phyloP scores from a whole-genome alignment of 805 yeast genomes.

The Starmerella gropengiesseri region DNA sequence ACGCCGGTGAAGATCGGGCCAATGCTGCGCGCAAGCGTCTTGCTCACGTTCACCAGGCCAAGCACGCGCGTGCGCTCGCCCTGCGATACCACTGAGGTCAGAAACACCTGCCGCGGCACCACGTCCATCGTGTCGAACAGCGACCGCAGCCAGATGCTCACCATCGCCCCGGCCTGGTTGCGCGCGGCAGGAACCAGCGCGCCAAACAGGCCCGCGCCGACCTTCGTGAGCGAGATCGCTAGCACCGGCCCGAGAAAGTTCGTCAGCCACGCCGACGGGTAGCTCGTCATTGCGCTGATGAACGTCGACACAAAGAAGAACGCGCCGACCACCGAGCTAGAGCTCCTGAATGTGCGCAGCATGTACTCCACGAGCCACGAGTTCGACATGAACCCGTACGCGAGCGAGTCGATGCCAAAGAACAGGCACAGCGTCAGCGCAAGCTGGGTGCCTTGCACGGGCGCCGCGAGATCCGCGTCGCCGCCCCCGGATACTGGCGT shows the following conservation, averaged over 20 bases:
- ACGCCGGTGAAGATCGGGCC: constrained; percentile 76
- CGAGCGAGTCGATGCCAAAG: constrained; percentile 79
- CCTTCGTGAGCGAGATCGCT: constrained; percentile 62
- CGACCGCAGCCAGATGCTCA: constrained; percentile 44
- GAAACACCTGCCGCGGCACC: constrained; percentile 74
- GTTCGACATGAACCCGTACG: constrained; percentile 77
- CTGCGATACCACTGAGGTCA: constrained; percentile 54
- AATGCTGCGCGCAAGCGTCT: constrained; percentile 70
- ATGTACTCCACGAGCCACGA: constrained; percentile 85
- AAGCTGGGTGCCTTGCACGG: constrained; percentile 5
- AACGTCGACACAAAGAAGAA: constrained; percentile 23
- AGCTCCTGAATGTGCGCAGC: constrained; percentile 42
- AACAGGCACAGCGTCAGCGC: constrained; percentile 19
- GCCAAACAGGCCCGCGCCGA: constrained; percentile 64
- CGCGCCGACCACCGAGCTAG: constrained; percentile 54
- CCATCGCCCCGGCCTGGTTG: constrained; percentile 37
- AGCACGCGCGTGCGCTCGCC: constrained; percentile 61
- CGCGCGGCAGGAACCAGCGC: constrained; percentile 42
- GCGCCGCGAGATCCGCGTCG: background rate
- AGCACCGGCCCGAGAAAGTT: constrained; percentile 63
- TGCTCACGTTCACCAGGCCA: constrained; percentile 79
- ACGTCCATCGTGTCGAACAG: constrained; percentile 76
- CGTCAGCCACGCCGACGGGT: constrained; percentile 62
- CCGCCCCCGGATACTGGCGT: background rate
- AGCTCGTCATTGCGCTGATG: constrained; percentile 43